Conservation (phyloP, 1,284 basidiomycete species). For the Psilocybe mexicana region DNA sequence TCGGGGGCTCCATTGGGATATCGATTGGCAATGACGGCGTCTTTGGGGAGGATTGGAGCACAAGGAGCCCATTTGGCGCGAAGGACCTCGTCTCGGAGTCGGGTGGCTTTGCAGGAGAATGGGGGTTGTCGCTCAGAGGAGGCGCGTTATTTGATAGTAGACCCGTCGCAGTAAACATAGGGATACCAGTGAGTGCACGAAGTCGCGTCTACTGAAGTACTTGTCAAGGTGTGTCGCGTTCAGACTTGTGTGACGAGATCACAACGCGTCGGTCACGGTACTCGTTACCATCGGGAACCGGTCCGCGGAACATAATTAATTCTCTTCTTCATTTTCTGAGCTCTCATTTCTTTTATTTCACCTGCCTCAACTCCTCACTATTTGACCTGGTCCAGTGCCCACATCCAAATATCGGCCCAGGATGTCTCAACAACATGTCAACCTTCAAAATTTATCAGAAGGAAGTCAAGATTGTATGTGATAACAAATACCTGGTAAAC, state of each 20-base stretch:
- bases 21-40: neutral
- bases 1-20: neutral
- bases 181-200: neutral
- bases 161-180: constrained; percentile 27
- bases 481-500: too few relatives aligned
- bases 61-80: constrained; percentile 20
- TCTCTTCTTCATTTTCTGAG: too few relatives aligned
- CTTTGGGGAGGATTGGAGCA: neutral
- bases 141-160: constrained; percentile 20
- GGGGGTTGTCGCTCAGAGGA: neutral
- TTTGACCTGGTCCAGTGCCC: neutral
- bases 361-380: neutral
- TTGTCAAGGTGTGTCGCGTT: neutral
- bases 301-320: too few relatives aligned
- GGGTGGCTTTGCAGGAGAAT: neutral
- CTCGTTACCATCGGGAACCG: too few relatives aligned
- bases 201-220: constrained; percentile 6
- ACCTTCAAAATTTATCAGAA: constrained; percentile 17
- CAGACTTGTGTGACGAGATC: constrained; percentile 9
- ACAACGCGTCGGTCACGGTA: constrained; percentile 24
- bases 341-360: too few relatives aligned
- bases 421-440: constrained; percentile 15
- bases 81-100: constrained; percentile 3
- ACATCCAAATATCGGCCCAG: neutral
- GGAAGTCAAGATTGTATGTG: constrained; percentile 24